Evolutionary conservation across 371 early-diverging fungal genomes (phyloP).

Genomic region (Zopfochytrium polystomum): DNA sequence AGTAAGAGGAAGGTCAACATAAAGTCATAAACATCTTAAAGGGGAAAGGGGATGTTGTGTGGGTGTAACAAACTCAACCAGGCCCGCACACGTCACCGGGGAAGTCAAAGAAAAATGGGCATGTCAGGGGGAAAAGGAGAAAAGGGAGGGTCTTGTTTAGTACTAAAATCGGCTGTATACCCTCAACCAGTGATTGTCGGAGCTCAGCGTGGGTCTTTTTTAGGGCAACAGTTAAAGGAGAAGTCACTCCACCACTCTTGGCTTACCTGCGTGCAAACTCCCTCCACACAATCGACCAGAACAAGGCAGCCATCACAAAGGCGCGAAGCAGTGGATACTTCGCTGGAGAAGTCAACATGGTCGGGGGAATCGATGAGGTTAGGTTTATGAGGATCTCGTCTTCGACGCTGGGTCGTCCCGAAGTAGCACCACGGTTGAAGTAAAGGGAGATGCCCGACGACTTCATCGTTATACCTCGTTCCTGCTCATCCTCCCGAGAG

Average conservation of each 20-base stretch:
- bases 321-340: conserved; percentile 94
- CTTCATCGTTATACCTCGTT: conserved; percentile 99
- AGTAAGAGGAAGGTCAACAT: no score
- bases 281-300: conserved; percentile 97
- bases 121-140: no score
- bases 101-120: no score
- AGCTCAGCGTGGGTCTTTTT: conserved; percentile 87
- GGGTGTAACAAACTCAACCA: no score
- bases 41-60: no score
- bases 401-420: background rate
- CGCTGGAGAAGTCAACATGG: conserved; percentile 98
- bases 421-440: conserved; percentile 42
- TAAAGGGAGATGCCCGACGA: conserved; percentile 92
- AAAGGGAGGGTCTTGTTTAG: no score
- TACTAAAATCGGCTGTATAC: conserved; percentile 88
- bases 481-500: conserved; percentile 98
- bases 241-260: conserved; percentile 15
- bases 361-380: conserved; percentile 99
- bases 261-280: conserved; percentile 91
- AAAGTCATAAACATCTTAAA: no score
- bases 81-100: no score
- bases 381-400: conserved; percentile 87
- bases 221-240: conserved; percentile 30
- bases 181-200: conserved; percentile 89
- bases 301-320: conserved; percentile 97